These are phyloP conservation scores for Tieghemostelium lacteum DNA, from an alignment of 78 protist species.

Conservation along the genomic window DNA sequence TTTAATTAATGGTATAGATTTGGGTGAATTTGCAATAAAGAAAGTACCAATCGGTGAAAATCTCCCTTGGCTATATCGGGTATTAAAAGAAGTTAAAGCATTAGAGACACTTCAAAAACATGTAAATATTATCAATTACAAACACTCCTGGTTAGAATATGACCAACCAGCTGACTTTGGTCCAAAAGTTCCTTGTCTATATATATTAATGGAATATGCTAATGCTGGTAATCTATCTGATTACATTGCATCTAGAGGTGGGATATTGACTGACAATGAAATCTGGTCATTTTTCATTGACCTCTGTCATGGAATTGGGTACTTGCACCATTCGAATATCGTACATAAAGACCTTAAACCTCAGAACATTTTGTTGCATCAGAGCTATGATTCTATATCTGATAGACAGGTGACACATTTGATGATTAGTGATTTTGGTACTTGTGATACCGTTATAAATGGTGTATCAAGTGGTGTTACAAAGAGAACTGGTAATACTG, in stretches of 20 bases:
- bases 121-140: constrained; percentile 82
- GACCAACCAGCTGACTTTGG: constrained; percentile 79
- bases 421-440: constrained; percentile 86
- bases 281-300: constrained; percentile 85
- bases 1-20: constrained; percentile 70
- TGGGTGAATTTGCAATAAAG: constrained; percentile 87
- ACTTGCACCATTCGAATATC: constrained; percentile 78
- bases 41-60: constrained; percentile 88
- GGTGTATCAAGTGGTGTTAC: background rate
- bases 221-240: constrained; percentile 83
- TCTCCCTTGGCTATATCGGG: constrained; percentile 78
- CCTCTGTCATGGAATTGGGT: constrained; percentile 77
- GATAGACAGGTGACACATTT: constrained; percentile 62
- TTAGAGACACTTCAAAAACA: constrained; percentile 84
- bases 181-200: constrained; percentile 85
- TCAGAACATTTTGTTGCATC: constrained; percentile 71
- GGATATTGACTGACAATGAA: constrained; percentile 53
- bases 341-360: constrained; percentile 81
- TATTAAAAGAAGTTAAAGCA: constrained; percentile 76
- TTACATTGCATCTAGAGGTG: constrained; percentile 43
- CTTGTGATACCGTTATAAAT: constrained; percentile 56
- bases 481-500: constrained; percentile 84
- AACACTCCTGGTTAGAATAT: constrained; percentile 87
- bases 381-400: constrained; percentile 48
- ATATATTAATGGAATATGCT: constrained; percentile 85